Base-by-base conservation (phyloP, 805 yeast species). In the Ogataea chonburiensis region DNA sequence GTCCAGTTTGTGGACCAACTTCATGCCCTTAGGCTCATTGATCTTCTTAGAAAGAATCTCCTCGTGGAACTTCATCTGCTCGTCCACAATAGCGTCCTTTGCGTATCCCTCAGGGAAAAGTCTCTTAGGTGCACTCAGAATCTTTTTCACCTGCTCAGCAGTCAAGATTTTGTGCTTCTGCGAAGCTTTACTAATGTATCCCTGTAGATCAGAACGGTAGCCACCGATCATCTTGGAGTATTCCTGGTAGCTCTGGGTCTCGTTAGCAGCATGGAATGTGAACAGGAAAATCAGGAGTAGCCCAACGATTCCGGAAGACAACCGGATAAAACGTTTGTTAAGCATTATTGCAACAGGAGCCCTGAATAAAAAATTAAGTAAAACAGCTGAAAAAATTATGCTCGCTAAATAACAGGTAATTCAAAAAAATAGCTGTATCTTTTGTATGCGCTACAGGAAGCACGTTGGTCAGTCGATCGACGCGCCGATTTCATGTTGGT, bases 21-120 rank as follows among this genome's bases (percentile, higher is more conserved):
- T 49, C 42, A 52, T 53, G n/a, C 50, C 53, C 44, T 67, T 67
- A 3, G 83, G 83, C 50, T 74, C 79, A 30, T 43, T 30, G 19
- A 76, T 68, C 21, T 60, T 56, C 38, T 60, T 49, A 3, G 43
- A 40, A 23, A 70, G 39, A 11, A 67, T 55, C 6, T 58, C 50
- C 20, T 62, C 52, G 52, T 73, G 74, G 12, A 57, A 49, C 26
- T 61, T 41, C 43, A 51, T 53, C 51, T 77, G 73, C 24, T 42
- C 42, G 17, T 53, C 38, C 14, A 70, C 51, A 12, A 71, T 61
- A 22, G 58, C 55, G 8, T 46, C 46, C 29, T 49, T 45, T 6
- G 46, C 34, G 5, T 49, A 45, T 26, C 43, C 48, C 15, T 38
- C 34, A 13, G 45, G 16, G 27, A 37, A 51, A 5, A 31, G 29